These are phyloP conservation scores for Hypocreales sp. DNA, from an alignment of 2,329 filamentous ascomycete species.

Conservation along the genomic window DNA sequence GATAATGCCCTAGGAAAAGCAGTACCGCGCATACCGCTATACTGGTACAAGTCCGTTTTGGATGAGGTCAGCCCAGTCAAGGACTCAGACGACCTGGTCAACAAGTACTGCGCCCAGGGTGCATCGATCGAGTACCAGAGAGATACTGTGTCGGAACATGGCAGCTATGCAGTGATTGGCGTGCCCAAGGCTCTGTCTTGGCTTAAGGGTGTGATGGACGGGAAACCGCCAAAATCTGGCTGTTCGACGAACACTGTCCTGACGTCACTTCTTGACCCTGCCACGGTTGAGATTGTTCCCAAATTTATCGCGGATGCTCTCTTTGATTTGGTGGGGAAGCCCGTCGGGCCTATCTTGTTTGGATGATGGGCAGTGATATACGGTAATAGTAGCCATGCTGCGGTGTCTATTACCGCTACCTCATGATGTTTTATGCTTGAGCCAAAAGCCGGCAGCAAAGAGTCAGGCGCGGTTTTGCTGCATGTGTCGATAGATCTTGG, in stretches of 20 bases:
- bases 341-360: not conserved
- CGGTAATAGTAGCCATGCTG: too few relatives aligned
- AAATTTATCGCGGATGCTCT: not conserved
- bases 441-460: too few relatives aligned
- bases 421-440: too few relatives aligned
- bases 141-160: not conserved
- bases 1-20: constrained; percentile 16
- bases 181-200: not conserved
- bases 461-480: too few relatives aligned
- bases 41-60: constrained; percentile 30
- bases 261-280: not conserved
- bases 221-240: not conserved
- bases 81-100: constrained; percentile 26
- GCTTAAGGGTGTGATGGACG: not conserved
- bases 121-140: constrained; percentile 21
- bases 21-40: constrained; percentile 28
- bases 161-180: not conserved
- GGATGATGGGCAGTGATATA: too few relatives aligned
- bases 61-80: constrained; percentile 27
- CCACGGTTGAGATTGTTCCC: not conserved
- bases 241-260: not conserved
- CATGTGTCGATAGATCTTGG: too few relatives aligned
- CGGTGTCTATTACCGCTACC: too few relatives aligned
- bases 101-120: constrained; percentile 23
- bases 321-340: not conserved